These are phyloP conservation scores for Colletotrichum eleusines DNA, from an alignment of 2,329 filamentous ascomycete species.

Conservation along the genomic window DNA sequence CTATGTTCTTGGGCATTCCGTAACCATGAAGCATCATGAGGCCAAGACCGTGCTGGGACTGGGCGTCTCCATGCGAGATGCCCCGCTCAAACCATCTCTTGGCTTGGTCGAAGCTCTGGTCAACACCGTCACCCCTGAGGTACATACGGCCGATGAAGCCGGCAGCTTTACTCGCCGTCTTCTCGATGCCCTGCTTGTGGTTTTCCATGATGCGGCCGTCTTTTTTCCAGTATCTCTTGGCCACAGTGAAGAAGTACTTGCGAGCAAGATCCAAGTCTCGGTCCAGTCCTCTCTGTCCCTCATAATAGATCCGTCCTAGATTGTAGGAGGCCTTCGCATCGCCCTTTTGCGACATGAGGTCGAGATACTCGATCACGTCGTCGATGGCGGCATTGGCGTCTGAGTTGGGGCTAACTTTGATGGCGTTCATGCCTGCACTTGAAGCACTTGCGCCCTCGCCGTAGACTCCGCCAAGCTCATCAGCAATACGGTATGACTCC, in stretches of 20 bases:
- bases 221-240: slow-evolving; percentile 83
- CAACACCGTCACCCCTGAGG: slow-evolving; percentile 85
- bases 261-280: slow-evolving; percentile 80
- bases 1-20: slow-evolving; percentile 74
- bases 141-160: slow-evolving; percentile 92
- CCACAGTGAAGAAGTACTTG: slow-evolving; percentile 84
- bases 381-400: slow-evolving; percentile 89
- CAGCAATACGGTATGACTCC: slow-evolving; percentile 87
- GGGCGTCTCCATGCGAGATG: slow-evolving; percentile 78
- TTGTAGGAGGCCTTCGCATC: slow-evolving; percentile 90
- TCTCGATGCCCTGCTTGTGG: slow-evolving; percentile 78
- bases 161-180: slow-evolving; percentile 83
- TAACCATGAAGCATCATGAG: slow-evolving; percentile 86
- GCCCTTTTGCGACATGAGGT: slow-evolving; percentile 90
- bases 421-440: slow-evolving; percentile 86
- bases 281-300: slow-evolving; percentile 81
- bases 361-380: slow-evolving; percentile 94
- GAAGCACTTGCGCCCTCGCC: slow-evolving; percentile 93
- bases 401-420: slow-evolving; percentile 78
- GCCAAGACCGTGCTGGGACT: slow-evolving; percentile 87
- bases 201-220: slow-evolving; percentile 81
- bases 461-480: slow-evolving; percentile 92
- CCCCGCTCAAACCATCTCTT: slow-evolving; percentile 87
- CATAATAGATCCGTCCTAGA: slow-evolving; percentile 87
- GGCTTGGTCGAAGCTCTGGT: slow-evolving; percentile 82